These are phyloP conservation scores for Linnemannia zychae DNA, from an alignment of 192 early-diverging fungal genomes.

Conservation along the genomic window DNA sequence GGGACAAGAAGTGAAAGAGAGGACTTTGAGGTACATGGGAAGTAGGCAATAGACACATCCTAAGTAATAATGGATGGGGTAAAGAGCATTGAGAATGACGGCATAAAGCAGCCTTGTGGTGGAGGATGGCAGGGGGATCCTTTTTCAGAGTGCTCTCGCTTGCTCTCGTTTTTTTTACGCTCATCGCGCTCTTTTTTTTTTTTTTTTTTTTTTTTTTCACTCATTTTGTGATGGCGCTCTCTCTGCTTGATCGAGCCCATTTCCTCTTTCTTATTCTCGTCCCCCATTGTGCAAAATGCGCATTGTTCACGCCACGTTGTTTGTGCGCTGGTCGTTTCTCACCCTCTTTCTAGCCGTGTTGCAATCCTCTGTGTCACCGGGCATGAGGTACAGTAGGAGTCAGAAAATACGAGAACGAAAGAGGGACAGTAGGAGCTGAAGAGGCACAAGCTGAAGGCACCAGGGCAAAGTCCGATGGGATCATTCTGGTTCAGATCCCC, in stretches of 20 bases:
- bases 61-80: background rate
- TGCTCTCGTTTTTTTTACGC: background rate
- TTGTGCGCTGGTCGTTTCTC: background rate
- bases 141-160: background rate
- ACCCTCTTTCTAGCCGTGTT: background rate
- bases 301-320: conserved; percentile 50
- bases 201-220: background rate
- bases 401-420: background rate
- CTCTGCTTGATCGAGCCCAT: background rate
- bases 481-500: background rate
- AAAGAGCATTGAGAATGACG: background rate
- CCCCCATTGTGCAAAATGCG: background rate
- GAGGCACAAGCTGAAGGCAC: background rate
- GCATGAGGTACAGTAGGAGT: background rate
- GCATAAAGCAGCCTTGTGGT: background rate
- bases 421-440: background rate
- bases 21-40: no score
- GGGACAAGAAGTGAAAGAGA: no score
- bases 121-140: background rate
- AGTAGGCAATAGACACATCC: background rate
- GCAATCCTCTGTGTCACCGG: background rate
- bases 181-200: background rate
- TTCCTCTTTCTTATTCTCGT: no score
- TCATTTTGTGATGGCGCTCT: no score
- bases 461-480: background rate